These are phyloP conservation scores for Komagataea norvegica DNA, from an alignment of 1,139 yeast species.

Conservation along the genomic window DNA sequence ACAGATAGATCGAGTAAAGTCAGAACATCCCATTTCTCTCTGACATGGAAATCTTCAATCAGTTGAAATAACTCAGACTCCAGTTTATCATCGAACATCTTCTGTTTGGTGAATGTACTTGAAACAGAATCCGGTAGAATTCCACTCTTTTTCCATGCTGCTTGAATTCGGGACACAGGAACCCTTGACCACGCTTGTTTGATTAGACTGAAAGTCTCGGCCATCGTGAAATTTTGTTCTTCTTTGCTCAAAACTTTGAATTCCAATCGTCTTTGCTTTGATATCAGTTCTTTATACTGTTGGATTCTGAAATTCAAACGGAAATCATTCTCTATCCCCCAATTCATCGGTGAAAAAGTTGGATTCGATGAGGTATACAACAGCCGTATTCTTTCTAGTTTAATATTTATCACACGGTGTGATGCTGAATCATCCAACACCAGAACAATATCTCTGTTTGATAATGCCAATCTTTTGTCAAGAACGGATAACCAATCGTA, in stretches of 20 bases:
- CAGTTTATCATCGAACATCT: slow-evolving; percentile 30
- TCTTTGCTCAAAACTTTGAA: slow-evolving; percentile 23
- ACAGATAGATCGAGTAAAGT: slow-evolving; percentile 52
- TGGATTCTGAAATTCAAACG: slow-evolving; percentile 54
- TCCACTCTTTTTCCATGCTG: slow-evolving; percentile 49
- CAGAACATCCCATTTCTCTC: slow-evolving; percentile 55
- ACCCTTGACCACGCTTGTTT: slow-evolving; percentile 52
- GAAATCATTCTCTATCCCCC: slow-evolving; percentile 62
- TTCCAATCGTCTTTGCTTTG: slow-evolving; percentile 23
- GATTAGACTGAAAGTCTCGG: slow-evolving; percentile 55
- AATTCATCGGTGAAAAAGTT: slow-evolving; percentile 53
- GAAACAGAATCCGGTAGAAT: slow-evolving; percentile 31
- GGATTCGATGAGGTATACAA: slow-evolving; percentile 35
- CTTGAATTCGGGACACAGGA: slow-evolving; percentile 41
- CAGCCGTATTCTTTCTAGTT: slow-evolving; percentile 48
- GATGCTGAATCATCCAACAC: slow-evolving; percentile 60
- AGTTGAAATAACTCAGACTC: slow-evolving; percentile 38
- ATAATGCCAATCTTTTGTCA: slow-evolving; percentile 48
- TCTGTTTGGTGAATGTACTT: slow-evolving; percentile 23
- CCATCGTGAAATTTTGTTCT: slow-evolving; percentile 44
- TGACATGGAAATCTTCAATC: slow-evolving; percentile 43
- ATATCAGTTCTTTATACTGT: slow-evolving; percentile 49
- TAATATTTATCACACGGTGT: slow-evolving; percentile 55
- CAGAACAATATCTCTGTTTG: slow-evolving; percentile 48
- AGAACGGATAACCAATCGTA: slow-evolving; percentile 57